Evolutionary conservation across 495 filamentous ascomycete genomes (phyloP).

Genomic region (Hypoxylon subgilvum): DNA sequence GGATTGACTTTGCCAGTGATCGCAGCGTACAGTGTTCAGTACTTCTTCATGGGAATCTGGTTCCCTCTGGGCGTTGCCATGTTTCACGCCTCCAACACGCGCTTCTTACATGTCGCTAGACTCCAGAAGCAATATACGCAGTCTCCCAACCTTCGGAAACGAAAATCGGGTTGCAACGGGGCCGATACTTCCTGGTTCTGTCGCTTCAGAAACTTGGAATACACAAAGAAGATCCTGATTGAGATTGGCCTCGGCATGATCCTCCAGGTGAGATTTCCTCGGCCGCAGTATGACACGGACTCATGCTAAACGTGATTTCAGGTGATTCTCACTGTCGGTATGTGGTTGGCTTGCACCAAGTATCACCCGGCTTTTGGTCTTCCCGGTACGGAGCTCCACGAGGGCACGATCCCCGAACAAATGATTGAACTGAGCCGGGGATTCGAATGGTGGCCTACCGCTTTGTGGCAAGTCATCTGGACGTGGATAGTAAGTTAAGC

Average conservation of each 20-base stretch:
- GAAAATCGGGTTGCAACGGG: conserved; percentile 32
- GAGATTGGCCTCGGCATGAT: conserved; percentile 59
- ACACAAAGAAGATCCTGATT: conserved; percentile 53
- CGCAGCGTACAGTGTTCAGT: conserved; percentile 59
- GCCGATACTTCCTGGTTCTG: conserved; percentile 37
- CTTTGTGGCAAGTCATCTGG: conserved; percentile 70
- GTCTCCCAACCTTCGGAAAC: conserved; percentile 21
- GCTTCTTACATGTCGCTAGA: conserved; percentile 68
- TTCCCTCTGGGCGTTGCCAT: conserved; percentile 73
- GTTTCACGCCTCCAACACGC: conserved; percentile 72
- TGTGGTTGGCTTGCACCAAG: conserved; percentile 70
- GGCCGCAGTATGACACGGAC: background rate
- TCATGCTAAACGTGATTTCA: conserved; percentile 34
- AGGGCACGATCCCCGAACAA: conserved; percentile 59
- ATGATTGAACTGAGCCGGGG: conserved; percentile 53
- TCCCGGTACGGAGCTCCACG: conserved; percentile 50
- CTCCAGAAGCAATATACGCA: conserved; percentile 54
- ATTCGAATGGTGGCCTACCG: conserved; percentile 73
- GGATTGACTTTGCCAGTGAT: conserved; percentile 61
- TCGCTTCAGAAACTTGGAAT: conserved; percentile 49
- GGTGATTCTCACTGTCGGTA: conserved; percentile 64
- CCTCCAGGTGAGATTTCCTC: conserved; percentile 51
- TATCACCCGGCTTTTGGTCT: conserved; percentile 60
- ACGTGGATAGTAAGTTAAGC: conserved; percentile 62
- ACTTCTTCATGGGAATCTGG: conserved; percentile 77